phyloP scores from a whole-genome alignment of 2,329 filamentous ascomycete genomes.

The Cryphonectria radicalis region DNA sequence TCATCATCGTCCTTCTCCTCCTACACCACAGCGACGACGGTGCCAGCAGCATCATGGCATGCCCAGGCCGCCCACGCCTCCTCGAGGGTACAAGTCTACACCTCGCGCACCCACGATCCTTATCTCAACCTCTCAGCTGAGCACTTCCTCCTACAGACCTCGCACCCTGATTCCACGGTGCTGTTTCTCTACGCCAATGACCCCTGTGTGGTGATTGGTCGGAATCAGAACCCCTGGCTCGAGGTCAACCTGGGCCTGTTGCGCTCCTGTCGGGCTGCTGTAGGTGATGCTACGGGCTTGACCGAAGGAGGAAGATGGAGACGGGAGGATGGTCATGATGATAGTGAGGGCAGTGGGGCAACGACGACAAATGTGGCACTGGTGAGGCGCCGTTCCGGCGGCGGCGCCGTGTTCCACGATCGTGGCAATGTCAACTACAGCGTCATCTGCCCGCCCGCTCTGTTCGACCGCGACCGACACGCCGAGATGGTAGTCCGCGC shows the following conservation, averaged over 20 bases:
- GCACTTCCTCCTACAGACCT: constrained; percentile 81
- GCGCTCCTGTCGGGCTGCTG: constrained; percentile 34
- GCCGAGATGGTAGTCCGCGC: constrained; percentile 93
- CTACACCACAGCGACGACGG: background rate
- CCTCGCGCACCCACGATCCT: constrained; percentile 72
- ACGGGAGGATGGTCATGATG: background rate
- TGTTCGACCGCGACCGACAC: constrained; percentile 84
- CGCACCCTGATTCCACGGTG: constrained; percentile 72
- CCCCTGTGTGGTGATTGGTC: constrained; percentile 86
- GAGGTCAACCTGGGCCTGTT: constrained; percentile 79
- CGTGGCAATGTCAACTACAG: constrained; percentile 92
- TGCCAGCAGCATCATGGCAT: constrained; percentile 19
- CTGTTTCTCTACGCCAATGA: constrained; percentile 88
- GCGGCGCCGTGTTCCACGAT: constrained; percentile 94
- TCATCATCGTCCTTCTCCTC: background rate
- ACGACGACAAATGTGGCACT: constrained; percentile 51
- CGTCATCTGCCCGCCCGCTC: constrained; percentile 78
- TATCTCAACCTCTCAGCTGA: constrained; percentile 94
- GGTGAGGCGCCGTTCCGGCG: constrained; percentile 84
- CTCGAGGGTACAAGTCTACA: constrained; percentile 68
- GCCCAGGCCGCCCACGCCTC: constrained; percentile 43
- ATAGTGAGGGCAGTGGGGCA: background rate
- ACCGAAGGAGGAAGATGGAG: background rate
- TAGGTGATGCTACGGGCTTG: background rate
- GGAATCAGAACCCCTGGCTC: constrained; percentile 97